Evolutionary conservation across 1,139 yeast genomes (phyloP).

Genomic region (Chernovozyma sophiae-reginae): DNA sequence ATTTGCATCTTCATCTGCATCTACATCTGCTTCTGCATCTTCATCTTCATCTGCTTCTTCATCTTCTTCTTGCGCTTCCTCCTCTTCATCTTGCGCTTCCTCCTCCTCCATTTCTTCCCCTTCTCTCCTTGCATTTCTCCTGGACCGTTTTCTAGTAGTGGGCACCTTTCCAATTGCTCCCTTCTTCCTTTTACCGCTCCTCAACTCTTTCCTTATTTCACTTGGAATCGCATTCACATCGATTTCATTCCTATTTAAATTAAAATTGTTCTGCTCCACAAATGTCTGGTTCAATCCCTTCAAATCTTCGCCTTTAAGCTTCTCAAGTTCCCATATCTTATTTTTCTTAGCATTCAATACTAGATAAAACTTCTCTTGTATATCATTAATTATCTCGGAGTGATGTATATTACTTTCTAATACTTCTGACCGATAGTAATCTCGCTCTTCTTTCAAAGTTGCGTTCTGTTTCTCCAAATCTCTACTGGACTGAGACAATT

Average conservation of each 20-base stretch:
- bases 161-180: neutral
- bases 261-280: constrained; percentile 14
- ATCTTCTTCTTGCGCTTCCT: constrained; percentile 4
- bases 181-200: neutral
- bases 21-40: constrained; percentile 7
- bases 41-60: constrained; percentile 7
- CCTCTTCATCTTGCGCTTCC: constrained; percentile 1
- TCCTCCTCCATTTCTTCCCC: constrained; percentile 3
- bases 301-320: constrained; percentile 6
- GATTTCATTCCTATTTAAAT: constrained; percentile 17
- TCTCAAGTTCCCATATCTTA: constrained; percentile 29
- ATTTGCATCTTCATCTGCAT: constrained; percentile 3
- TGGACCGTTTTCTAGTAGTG: neutral
- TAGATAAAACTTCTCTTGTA: constrained; percentile 34
- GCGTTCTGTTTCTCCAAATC: constrained; percentile 11
- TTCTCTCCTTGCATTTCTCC: constrained; percentile 2
- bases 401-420: constrained; percentile 16
- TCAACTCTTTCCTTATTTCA: constrained; percentile 14
- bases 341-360: constrained; percentile 35
- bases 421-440: constrained; percentile 11
- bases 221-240: constrained; percentile 17
- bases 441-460: constrained; percentile 14
- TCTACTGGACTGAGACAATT: constrained; percentile 7
- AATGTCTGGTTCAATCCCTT: constrained; percentile 21
- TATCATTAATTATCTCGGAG: constrained; percentile 24